Evolutionary conservation across 2,329 filamentous ascomycete species (phyloP).

Genomic region (Dactylellina leptospora): DNA sequence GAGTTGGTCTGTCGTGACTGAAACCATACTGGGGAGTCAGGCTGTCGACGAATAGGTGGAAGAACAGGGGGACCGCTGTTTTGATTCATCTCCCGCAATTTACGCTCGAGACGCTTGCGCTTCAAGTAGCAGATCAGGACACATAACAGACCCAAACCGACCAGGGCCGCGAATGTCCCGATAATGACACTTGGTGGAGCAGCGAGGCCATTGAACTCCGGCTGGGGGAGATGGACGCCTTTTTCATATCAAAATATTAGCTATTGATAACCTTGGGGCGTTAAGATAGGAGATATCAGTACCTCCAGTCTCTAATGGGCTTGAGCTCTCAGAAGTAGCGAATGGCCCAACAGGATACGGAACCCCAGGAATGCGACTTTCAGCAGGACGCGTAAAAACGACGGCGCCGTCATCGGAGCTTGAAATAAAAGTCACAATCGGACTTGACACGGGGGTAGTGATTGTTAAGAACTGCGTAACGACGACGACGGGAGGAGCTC

Average conservation of each 20-base stretch:
- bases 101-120: slow-evolving; percentile 10
- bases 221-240: slow-evolving; percentile 35
- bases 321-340: slow-evolving; percentile 8
- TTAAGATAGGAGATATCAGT: neutral
- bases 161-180: slow-evolving; percentile 22
- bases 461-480: slow-evolving; percentile 26
- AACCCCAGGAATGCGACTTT: slow-evolving; percentile 3
- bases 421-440: neutral
- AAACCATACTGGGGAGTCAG: slow-evolving; percentile 38
- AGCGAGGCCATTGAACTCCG: slow-evolving; percentile 39
- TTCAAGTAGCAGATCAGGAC: slow-evolving; percentile 7
- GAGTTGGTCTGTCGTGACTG: neutral
- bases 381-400: slow-evolving; percentile 3
- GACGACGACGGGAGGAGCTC: slow-evolving; percentile 8
- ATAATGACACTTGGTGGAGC: slow-evolving; percentile 33
- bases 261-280: neutral
- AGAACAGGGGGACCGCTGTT: neutral
- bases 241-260: neutral
- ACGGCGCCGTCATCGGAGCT: neutral
- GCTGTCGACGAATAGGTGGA: neutral
- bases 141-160: slow-evolving; percentile 28
- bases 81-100: neutral
- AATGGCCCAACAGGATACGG: slow-evolving; percentile 18
- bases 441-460: neutral
- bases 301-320: slow-evolving; percentile 44